These are phyloP conservation scores for Neophaeococcomyces mojaviensis DNA, from an alignment of 2,329 filamentous ascomycete species.

Conservation along the genomic window DNA sequence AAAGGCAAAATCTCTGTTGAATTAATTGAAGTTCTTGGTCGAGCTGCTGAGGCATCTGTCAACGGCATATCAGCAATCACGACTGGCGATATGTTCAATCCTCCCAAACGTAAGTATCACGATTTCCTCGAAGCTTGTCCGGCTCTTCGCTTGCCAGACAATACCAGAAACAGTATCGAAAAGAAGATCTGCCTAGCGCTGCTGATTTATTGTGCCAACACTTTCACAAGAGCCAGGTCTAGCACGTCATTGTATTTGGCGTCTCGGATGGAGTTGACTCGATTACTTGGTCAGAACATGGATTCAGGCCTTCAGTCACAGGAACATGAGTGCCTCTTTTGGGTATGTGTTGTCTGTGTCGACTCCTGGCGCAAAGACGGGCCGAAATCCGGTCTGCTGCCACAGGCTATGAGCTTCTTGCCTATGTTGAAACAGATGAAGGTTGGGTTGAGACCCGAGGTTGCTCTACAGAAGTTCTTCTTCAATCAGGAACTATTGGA, in stretches of 20 bases:
- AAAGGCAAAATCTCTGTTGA: conserved; percentile 6
- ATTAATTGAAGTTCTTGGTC: conserved; percentile 2
- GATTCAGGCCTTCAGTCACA: not conserved
- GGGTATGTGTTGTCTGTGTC: conserved; percentile 5
- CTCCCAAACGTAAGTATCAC: not conserved
- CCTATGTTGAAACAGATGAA: conserved; percentile 1
- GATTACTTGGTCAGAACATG: not conserved
- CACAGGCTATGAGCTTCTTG: not conserved
- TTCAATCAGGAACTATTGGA: conserved; percentile 5
- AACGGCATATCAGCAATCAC: conserved; percentile 1
- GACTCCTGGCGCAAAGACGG: conserved; percentile 5
- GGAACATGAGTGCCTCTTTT: conserved; percentile 3
- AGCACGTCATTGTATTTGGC: conserved; percentile 1
- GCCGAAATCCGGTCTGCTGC: not conserved
- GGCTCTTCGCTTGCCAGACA: not conserved
- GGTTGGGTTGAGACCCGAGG: not conserved
- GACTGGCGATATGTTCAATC: not conserved
- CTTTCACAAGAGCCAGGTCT: conserved; percentile 3
- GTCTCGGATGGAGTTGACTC: conserved; percentile 3
- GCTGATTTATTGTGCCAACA: conserved; percentile 1
- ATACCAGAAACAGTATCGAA: not conserved
- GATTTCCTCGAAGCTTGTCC: conserved; percentile 8
- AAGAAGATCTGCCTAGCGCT: conserved; percentile 4
- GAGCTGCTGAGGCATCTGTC: not conserved
- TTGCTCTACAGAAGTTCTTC: conserved; percentile 6